phyloP scores from a whole-genome alignment of 31 red algal species.

The Asparagopsis taxiformis region DNA sequence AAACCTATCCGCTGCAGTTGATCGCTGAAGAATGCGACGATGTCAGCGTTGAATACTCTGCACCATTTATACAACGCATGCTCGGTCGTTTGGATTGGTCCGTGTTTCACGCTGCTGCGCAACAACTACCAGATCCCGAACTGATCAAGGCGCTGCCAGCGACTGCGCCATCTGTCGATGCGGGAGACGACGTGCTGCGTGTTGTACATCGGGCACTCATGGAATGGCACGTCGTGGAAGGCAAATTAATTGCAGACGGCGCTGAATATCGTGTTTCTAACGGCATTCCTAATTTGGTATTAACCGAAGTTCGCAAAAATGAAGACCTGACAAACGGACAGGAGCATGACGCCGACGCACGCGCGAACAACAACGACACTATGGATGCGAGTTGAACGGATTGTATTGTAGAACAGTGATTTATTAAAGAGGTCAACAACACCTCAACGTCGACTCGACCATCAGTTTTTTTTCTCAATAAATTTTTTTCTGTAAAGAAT shows the following conservation, averaged over 20 bases:
- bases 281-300: slow-evolving; percentile 53
- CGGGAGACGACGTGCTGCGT: slow-evolving; percentile 6
- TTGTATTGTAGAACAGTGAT: too few species aligned
- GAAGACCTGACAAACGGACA: neutral
- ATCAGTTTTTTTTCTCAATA: too few species aligned
- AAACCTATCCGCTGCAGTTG: slow-evolving; percentile 42
- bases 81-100: slow-evolving; percentile 60
- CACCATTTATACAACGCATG: slow-evolving; percentile 61
- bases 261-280: slow-evolving; percentile 15
- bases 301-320: slow-evolving; percentile 27
- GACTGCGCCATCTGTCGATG: neutral
- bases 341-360: neutral
- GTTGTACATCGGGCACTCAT: slow-evolving; percentile 47
- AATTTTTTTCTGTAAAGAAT: too few species aligned
- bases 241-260: slow-evolving; percentile 7
- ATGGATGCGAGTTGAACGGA: too few species aligned
- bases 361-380: neutral
- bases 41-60: slow-evolving; percentile 46
- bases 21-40: slow-evolving; percentile 31
- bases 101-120: slow-evolving; percentile 47
- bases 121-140: slow-evolving; percentile 35
- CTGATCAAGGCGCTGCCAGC: slow-evolving; percentile 19
- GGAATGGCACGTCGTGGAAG: slow-evolving; percentile 69
- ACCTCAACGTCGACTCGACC: too few species aligned
- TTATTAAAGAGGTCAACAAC: too few species aligned